Conservation (phyloP, 2,329 filamentous ascomycete genomes). For the Exophiala sideris region DNA sequence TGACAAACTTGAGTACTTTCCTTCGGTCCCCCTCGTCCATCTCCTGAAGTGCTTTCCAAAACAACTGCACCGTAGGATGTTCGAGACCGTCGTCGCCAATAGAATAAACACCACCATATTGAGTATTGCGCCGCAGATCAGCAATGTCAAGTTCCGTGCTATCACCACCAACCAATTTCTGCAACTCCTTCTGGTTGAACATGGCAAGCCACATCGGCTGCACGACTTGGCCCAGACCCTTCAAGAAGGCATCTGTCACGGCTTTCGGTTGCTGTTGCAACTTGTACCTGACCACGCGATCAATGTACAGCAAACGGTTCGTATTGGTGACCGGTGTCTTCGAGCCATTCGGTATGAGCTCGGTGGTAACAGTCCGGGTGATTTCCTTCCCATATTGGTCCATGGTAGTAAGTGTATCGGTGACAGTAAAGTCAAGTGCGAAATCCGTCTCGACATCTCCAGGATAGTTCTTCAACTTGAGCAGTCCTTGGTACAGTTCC, state of each 20-base stretch:
- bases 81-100: constrained; percentile 87
- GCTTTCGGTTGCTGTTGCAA: constrained; percentile 72
- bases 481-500: constrained; percentile 80
- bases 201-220: constrained; percentile 91
- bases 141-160: constrained; percentile 79
- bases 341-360: constrained; percentile 73
- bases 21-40: constrained; percentile 74
- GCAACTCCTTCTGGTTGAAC: constrained; percentile 96
- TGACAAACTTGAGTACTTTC: constrained; percentile 92
- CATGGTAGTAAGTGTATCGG: constrained; percentile 55
- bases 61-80: constrained; percentile 78
- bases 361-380: constrained; percentile 64
- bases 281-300: constrained; percentile 82
- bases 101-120: constrained; percentile 81
- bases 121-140: constrained; percentile 78
- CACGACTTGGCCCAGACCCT: constrained; percentile 81
- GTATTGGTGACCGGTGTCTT: constrained; percentile 80
- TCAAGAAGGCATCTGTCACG: constrained; percentile 86
- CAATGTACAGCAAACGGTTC: constrained; percentile 91
- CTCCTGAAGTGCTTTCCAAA: constrained; percentile 83
- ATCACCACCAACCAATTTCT: constrained; percentile 88
- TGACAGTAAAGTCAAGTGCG: constrained; percentile 82
- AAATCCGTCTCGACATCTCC: constrained; percentile 70
- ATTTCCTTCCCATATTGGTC: constrained; percentile 38
- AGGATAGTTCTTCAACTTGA: constrained; percentile 38